A percentile compares a stretch with the other conserved stretches of the same genome.
phyloP scores from a whole-genome alignment of 2,329 filamentous ascomycete genomes.

The Rhynchosporium agropyri region DNA sequence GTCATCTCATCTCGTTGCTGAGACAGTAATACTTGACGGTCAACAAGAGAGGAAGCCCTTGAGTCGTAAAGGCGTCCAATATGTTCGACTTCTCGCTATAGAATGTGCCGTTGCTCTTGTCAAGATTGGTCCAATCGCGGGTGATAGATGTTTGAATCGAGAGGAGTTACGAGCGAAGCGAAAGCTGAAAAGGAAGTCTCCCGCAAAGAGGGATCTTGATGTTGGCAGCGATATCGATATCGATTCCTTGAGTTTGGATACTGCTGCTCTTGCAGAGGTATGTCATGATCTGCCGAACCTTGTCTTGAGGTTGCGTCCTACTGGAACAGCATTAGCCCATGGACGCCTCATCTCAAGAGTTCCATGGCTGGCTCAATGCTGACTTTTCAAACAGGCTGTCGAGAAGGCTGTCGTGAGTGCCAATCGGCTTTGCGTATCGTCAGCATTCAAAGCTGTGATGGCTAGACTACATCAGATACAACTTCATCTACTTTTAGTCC shows the following conservation, averaged over 20 bases:
- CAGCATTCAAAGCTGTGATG: slow-evolving; percentile 17
- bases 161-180: slow-evolving; percentile 27
- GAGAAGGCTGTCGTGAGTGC: slow-evolving; percentile 19
- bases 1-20: slow-evolving; percentile 22
- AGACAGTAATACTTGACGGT: slow-evolving; percentile 8
- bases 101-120: slow-evolving; percentile 31
- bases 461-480: slow-evolving; percentile 32
- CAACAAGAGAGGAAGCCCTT: slow-evolving; percentile 25
- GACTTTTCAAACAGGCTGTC: slow-evolving; percentile 16
- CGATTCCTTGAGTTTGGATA: slow-evolving; percentile 26
- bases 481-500: slow-evolving; percentile 34
- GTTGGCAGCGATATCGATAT: not conserved
- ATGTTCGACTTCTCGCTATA: slow-evolving; percentile 29
- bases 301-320: not conserved
- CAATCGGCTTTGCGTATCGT: slow-evolving; percentile 22
- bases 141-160: slow-evolving; percentile 21
- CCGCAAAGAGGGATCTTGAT: slow-evolving; percentile 2
- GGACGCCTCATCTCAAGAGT: not conserved
- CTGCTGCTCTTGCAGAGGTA: slow-evolving; percentile 25
- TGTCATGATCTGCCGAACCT: not conserved
- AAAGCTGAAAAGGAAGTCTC: slow-evolving; percentile 23
- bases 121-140: slow-evolving; percentile 24
- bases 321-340: no score
- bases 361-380: not conserved
- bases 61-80: slow-evolving; percentile 32